phyloP scores from a whole-genome alignment of 202 grass and related monocot species.

The Panicum virgatum region DNA sequence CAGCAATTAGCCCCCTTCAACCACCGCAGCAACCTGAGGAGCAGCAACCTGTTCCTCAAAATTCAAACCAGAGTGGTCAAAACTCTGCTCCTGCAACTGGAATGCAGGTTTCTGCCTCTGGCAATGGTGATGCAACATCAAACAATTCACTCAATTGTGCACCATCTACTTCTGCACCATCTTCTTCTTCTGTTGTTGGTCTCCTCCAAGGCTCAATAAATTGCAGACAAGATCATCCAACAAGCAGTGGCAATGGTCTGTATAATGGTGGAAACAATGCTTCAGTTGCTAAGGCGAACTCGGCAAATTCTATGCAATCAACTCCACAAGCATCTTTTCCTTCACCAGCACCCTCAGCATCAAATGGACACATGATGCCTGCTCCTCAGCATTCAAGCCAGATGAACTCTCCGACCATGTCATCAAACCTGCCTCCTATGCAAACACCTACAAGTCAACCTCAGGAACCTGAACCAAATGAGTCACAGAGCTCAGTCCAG shows the following conservation, averaged over 20 bases:
- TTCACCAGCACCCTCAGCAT: constrained; percentile 31
- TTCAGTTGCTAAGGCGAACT: constrained; percentile 50
- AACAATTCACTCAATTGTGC: constrained; percentile 57
- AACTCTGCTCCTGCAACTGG: constrained; percentile 45
- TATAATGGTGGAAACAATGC: constrained; percentile 43
- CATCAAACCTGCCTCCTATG: constrained; percentile 54
- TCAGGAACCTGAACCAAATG: constrained; percentile 58
- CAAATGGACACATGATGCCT: constrained; percentile 43
- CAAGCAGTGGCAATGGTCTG: constrained; percentile 36
- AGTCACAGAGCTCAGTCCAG: constrained; percentile 80
- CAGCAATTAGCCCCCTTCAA: constrained; percentile 52
- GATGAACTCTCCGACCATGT: constrained; percentile 45
- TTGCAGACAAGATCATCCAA: constrained; percentile 54
- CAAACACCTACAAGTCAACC: constrained; percentile 51
- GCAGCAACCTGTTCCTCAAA: constrained; percentile 50
- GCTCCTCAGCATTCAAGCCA: constrained; percentile 51
- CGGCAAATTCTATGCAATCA: constrained; percentile 54
- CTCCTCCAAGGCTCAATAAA: constrained; percentile 61
- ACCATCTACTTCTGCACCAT: constrained; percentile 44
- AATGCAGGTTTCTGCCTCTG: constrained; percentile 59
- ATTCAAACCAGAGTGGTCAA: constrained; percentile 58
- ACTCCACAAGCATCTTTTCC: constrained; percentile 48
- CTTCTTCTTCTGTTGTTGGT: constrained; percentile 37
- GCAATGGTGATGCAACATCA: constrained; percentile 53
- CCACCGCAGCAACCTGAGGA: constrained; percentile 54